Evolutionary conservation across 2,329 filamentous ascomycete species (phyloP), one percentile per base, ranked within the genome.

Genomic region (Pseudogymnoascus sp.): DNA sequence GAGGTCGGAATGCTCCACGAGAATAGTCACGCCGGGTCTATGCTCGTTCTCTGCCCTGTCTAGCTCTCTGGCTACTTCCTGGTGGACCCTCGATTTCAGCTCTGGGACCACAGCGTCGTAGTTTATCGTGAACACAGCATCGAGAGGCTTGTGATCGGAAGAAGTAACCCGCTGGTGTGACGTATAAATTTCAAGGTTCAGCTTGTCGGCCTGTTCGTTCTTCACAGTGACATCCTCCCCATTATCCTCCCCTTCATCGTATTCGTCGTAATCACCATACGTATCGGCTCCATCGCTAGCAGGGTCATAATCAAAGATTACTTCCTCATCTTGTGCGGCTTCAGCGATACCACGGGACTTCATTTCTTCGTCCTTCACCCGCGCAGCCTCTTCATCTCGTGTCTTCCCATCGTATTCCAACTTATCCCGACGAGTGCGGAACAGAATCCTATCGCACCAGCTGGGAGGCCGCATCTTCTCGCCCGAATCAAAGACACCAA

Each of bases 391-490:
- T 65, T 87, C 84, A 63, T 93, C 87, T 63, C 80, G 79, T 0
- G 83, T 73, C 63, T 83, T 86, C 36, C 78, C 78, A 61, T 92
- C 85, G 68, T 91, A 88, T 2, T 80, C 80, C 26, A 87, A 76
- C 67, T 83, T 87, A 70, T 95, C 87, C 57, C 80, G 83, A 42
- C 88, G 84, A 1, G 91, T 95, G 7, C 93, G 83, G 74, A 87
- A 99, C 0, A 99, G 76, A 53, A 99, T 93, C 15, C 95, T 88
- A 76, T 99, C 95, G 74, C 95, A 99, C 93, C 95, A 99, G 73
- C 92, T 96, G 2, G 95, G 95, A 1, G 90, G 89, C 62, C 96
- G 84, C 67, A 88, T 88, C 78, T 99, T 99, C 73, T 97, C 95
- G 68, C 93, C 96, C 0, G 93, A 91, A 76, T 99, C 96, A 73